These are phyloP conservation scores for Globisporangium ultimum DNA, from an alignment of 352 stramenopile species.

Conservation along the genomic window DNA sequence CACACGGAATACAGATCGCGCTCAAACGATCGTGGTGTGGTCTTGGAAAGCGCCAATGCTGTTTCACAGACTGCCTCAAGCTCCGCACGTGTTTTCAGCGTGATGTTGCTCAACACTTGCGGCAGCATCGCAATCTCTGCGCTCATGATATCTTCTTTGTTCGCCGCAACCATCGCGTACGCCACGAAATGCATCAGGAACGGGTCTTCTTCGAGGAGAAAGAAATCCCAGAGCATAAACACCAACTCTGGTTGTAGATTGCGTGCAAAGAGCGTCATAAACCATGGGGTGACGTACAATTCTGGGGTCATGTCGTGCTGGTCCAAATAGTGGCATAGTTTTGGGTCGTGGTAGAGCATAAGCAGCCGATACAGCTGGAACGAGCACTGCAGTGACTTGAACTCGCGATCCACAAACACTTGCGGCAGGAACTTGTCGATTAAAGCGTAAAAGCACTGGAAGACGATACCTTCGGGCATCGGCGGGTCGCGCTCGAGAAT, in stretches of 20 bases:
- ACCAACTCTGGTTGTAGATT: constrained; percentile 69
- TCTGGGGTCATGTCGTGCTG: constrained; percentile 91
- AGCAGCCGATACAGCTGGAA: constrained; percentile 90
- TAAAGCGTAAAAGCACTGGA: constrained; percentile 87
- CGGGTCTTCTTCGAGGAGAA: constrained; percentile 86
- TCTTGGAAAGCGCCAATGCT: constrained; percentile 55
- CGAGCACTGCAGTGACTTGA: constrained; percentile 89
- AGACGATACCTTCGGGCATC: constrained; percentile 67
- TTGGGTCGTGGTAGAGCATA: constrained; percentile 91
- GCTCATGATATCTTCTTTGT: constrained; percentile 54
- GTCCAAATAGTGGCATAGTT: constrained; percentile 85
- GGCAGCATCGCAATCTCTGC: constrained; percentile 76
- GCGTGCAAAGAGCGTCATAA: constrained; percentile 92
- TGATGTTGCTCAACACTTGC: constrained; percentile 76
- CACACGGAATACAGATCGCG: constrained; percentile 81
- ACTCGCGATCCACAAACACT: constrained; percentile 88
- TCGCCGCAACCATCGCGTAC: constrained; percentile 69
- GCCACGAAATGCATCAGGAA: constrained; percentile 89
- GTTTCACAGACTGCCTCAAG: constrained; percentile 52
- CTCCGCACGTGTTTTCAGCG: constrained; percentile 50
- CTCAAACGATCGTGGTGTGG: constrained; percentile 74
- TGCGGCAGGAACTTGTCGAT: constrained; percentile 88
- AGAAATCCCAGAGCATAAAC: constrained; percentile 90
- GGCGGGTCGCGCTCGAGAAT: constrained; percentile 49
- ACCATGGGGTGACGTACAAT: constrained; percentile 92